Evolutionary conservation across 2,329 filamentous ascomycete species (phyloP), one percentile per base, ranked within the genome.

Genomic region (Blumeria graminis): DNA sequence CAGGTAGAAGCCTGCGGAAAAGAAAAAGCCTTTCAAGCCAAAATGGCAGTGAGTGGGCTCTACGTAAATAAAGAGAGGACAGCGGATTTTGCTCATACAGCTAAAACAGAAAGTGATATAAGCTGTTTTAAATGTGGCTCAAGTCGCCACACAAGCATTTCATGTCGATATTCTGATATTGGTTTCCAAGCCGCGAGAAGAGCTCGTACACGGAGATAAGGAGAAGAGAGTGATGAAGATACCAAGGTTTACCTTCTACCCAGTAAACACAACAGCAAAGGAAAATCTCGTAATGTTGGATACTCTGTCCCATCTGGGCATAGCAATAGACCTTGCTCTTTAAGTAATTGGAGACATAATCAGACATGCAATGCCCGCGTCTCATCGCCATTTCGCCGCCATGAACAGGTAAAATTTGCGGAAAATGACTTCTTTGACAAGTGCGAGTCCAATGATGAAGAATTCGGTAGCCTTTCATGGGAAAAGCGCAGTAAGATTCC

Each of bases 401-500:
- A 14, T n/a, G n/a, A n/a, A n/a, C n/a, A n/a, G n/a, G n/a, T n/a
- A n/a, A n/a, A n/a, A n/a, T n/a, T n/a, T n/a, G n/a, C n/a, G 11
- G 45, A 48, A 28, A 16, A 48, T 48, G 45, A 16, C 28, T 28
- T 28, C 10, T 48, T 28, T 48, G 45, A 8, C 18, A 28, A 48
- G 18, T 10, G 18, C 14, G 45, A 48, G 6, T 48, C 45, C 6
- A 22, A 48, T 48, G 45, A 48, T 48, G 45, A 48, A 48, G 45
- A 48, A 48, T 45, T 45, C 18, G 41, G 46, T 28, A 28, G 46
- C 16, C 46, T 50, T 50, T 50, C 46, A 13, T 52, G 48, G 48
- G 32, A 52, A 52, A 52, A 52, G n/a, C 48, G 32, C 5, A 52
- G 48, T 52, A 52, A 52, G 48, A 52, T 52, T 36, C 48, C 48